phyloP scores from a whole-genome alignment of 1,284 basidiomycete species.

The Ganoderma leucocontextum region DNA sequence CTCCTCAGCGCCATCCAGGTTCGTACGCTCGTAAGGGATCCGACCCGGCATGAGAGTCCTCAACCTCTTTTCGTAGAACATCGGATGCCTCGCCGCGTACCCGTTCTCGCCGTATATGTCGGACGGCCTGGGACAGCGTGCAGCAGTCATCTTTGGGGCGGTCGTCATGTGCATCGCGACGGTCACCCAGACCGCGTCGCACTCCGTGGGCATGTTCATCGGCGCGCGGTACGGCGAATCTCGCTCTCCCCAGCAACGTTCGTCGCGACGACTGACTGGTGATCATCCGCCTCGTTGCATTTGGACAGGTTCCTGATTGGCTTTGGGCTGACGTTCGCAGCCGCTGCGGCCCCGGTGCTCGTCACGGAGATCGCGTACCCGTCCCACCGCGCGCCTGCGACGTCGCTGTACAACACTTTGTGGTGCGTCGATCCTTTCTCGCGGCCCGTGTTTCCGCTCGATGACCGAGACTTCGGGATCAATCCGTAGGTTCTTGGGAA shows the following conservation, averaged over 20 bases:
- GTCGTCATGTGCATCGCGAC: constrained; percentile 70
- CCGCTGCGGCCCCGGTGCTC: constrained; percentile 58
- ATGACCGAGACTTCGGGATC: neutral
- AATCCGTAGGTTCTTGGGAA: constrained; percentile 44
- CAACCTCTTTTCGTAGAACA: constrained; percentile 52
- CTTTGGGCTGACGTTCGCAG: constrained; percentile 62
- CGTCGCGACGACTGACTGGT: neutral
- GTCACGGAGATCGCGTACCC: constrained; percentile 66
- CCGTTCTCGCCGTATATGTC: constrained; percentile 75
- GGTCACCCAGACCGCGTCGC: constrained; percentile 74
- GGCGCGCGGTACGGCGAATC: constrained; percentile 62
- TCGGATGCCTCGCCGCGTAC: constrained; percentile 69
- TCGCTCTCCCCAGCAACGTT: neutral
- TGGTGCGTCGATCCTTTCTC: constrained; percentile 48
- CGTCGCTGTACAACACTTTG: constrained; percentile 63
- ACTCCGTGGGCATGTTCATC: constrained; percentile 85
- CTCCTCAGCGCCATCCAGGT: constrained; percentile 80
- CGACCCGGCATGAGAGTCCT: neutral
- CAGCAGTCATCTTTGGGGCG: constrained; percentile 67
- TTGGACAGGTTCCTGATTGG: constrained; percentile 56
- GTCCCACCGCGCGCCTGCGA: constrained; percentile 58
- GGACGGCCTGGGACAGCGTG: constrained; percentile 71
- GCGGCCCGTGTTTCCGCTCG: constrained; percentile 5
- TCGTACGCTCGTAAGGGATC: constrained; percentile 9
- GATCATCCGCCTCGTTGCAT: neutral